Percentiles rank a stretch among this genome's conserved stretches.
phyloP scores from a whole-genome alignment of 164 flowering plant genomes.

The Hamamelis virginiana region DNA sequence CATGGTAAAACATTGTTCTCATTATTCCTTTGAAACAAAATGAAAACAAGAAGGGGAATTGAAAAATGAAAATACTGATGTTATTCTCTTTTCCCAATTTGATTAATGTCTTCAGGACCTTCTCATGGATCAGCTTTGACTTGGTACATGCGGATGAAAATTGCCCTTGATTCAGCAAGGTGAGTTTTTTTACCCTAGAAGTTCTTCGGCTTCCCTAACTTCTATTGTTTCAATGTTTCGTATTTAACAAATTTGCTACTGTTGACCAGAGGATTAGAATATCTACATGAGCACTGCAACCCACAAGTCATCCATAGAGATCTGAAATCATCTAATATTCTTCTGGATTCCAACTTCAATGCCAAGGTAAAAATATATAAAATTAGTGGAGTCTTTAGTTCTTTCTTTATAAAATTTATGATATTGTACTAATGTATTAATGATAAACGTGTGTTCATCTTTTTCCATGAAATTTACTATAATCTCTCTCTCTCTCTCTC shows the following conservation, averaged over 20 bases:
- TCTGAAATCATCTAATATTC: constrained; percentile 94
- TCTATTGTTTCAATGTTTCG: background rate
- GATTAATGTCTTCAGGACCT: constrained; percentile 50
- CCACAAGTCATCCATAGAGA: constrained; percentile 97
- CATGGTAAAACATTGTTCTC: constrained; percentile 55
- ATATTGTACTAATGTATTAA: background rate
- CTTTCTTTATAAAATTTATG: background rate
- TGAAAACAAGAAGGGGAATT: background rate
- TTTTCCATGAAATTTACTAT: background rate
- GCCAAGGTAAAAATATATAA: constrained; percentile 63
- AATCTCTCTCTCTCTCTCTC: background rate
- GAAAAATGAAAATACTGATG: background rate
- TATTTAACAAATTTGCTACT: constrained; percentile 11
- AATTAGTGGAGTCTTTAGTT: background rate
- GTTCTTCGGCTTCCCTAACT: background rate
- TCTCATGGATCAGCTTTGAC: constrained; percentile 69
- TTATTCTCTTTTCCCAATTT: constrained; percentile 5
- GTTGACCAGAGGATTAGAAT: constrained; percentile 84
- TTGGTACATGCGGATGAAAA: constrained; percentile 88
- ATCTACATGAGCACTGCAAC: constrained; percentile 84
- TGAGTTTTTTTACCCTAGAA: constrained; percentile 17
- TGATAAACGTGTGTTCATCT: background rate
- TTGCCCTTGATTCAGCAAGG: constrained; percentile 96
- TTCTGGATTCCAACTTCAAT: constrained; percentile 83
- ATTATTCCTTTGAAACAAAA: background rate